These are phyloP conservation scores for Quercus variabilis DNA, from an alignment of 306 rosid genomes.

Conservation along the genomic window DNA sequence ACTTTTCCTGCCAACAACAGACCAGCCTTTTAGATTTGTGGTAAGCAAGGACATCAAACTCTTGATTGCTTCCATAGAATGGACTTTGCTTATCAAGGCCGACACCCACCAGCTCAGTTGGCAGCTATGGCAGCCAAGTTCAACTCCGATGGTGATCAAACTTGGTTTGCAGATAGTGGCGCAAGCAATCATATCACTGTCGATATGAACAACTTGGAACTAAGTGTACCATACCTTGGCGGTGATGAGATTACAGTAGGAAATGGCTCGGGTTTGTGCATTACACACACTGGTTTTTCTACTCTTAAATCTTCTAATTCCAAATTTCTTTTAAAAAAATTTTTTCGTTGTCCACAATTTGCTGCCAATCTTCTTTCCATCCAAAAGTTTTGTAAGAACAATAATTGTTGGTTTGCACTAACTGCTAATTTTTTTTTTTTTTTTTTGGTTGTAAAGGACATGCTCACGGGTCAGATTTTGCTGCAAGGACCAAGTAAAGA, in stretches of 20 bases:
- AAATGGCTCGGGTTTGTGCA: background rate
- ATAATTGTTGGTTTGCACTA: too few species aligned
- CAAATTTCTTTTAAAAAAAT: too few species aligned
- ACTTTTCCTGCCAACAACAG: background rate
- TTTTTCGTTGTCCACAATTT: background rate
- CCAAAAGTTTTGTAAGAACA: too few species aligned
- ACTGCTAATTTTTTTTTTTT: too few species aligned
- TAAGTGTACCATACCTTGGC: background rate
- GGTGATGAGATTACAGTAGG: background rate
- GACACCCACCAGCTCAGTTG: background rate
- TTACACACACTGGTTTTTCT: background rate
- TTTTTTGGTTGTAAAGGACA: too few species aligned
- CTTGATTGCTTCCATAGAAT: background rate
- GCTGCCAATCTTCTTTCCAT: too few species aligned
- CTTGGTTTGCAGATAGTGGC: background rate
- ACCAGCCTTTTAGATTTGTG: background rate
- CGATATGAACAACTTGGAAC: background rate
- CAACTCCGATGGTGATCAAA: background rate
- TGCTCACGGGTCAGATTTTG: too few species aligned
- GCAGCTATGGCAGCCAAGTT: background rate
- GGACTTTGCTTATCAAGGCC: background rate
- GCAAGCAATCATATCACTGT: background rate
- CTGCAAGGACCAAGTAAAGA: background rate
- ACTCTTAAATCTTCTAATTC: background rate
- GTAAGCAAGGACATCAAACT: background rate